A percentile compares a stretch with the other conserved stretches of the same genome.
Evolutionary conservation across 2,329 filamentous ascomycete species (phyloP).

Genomic region (Pseudogymnoascus sp.): DNA sequence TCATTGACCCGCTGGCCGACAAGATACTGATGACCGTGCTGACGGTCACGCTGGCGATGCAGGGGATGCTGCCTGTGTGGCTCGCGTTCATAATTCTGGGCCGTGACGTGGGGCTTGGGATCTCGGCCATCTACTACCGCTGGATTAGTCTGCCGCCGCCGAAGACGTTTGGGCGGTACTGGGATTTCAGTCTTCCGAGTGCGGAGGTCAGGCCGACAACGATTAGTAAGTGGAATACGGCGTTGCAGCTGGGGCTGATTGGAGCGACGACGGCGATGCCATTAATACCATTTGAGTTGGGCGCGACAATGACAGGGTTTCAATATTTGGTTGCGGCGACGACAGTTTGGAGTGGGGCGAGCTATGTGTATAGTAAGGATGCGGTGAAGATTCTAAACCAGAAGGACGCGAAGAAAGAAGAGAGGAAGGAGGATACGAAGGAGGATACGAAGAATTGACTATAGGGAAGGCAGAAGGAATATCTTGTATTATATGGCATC

Average conservation of each 20-base stretch:
- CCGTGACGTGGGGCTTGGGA: constrained; percentile 71
- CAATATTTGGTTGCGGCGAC: constrained; percentile 82
- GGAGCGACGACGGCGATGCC: constrained; percentile 77
- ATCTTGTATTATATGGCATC: constrained; percentile 3
- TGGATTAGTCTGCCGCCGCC: constrained; percentile 90
- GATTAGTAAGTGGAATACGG: constrained; percentile 89
- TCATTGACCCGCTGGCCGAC: constrained; percentile 95
- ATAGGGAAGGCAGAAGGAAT: neutral
- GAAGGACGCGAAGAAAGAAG: constrained; percentile 9
- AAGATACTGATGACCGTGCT: constrained; percentile 92
- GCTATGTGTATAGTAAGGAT: constrained; percentile 84
- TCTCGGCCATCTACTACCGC: constrained; percentile 88
- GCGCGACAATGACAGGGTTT: constrained; percentile 48
- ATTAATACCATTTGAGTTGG: constrained; percentile 54
- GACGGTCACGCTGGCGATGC: constrained; percentile 74
- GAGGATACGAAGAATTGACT: neutral
- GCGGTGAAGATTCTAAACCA: constrained; percentile 74
- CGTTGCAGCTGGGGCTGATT: constrained; percentile 79
- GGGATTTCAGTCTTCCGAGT: constrained; percentile 90
- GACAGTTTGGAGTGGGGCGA: constrained; percentile 87
- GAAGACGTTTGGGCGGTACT: constrained; percentile 87
- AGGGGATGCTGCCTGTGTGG: constrained; percentile 79
- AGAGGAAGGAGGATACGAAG: constrained; percentile 3
- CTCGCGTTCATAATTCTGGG: constrained; percentile 85
- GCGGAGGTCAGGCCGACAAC: constrained; percentile 77